Conservation (phyloP, 129 eudicot species). For the Tanacetum coccineum region DNA sequence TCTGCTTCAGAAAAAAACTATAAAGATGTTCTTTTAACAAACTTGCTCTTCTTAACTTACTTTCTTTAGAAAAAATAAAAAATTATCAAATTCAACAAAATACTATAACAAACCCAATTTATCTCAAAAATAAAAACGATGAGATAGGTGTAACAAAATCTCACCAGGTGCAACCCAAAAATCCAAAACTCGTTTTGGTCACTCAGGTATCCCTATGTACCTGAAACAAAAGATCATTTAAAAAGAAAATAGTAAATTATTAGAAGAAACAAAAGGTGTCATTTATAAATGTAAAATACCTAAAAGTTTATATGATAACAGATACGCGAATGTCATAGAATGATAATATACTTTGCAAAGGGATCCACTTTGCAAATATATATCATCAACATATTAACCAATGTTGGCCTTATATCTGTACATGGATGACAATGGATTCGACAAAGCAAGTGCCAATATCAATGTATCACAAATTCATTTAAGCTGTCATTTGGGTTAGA, state of each 20-base stretch:
- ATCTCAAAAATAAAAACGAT: not conserved
- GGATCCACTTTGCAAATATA: too few species aligned
- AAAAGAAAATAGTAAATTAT: too few species aligned
- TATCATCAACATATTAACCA: not conserved
- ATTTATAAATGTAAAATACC: conserved; percentile 5
- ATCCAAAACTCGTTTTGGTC: conserved; percentile 78
- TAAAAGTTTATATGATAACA: not conserved
- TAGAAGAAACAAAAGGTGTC: not conserved
- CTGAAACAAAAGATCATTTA: conserved; percentile 27
- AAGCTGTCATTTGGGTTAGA: too few species aligned
- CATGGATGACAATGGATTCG: too few species aligned
- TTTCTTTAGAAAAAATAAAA: not conserved
- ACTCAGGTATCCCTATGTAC: conserved; percentile 78
- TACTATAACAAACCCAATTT: too few species aligned
- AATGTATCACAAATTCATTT: conserved; percentile 5
- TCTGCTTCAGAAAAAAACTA: conserved; percentile 13
- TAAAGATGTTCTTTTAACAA: not conserved
- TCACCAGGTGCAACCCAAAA: conserved; percentile 95
- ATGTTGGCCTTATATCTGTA: not conserved
- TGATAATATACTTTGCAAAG: too few species aligned
- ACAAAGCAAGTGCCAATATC: not conserved
- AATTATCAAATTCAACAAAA: not conserved
- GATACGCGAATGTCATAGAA: not conserved
- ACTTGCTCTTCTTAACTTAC: conserved; percentile 12
- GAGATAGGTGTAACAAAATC: conserved; percentile 24